A percentile compares a stretch with the other conserved stretches of the same genome.
Evolutionary conservation across 2,329 filamentous ascomycete genomes (phyloP).

Genomic region (Cladosporium sp.): DNA sequence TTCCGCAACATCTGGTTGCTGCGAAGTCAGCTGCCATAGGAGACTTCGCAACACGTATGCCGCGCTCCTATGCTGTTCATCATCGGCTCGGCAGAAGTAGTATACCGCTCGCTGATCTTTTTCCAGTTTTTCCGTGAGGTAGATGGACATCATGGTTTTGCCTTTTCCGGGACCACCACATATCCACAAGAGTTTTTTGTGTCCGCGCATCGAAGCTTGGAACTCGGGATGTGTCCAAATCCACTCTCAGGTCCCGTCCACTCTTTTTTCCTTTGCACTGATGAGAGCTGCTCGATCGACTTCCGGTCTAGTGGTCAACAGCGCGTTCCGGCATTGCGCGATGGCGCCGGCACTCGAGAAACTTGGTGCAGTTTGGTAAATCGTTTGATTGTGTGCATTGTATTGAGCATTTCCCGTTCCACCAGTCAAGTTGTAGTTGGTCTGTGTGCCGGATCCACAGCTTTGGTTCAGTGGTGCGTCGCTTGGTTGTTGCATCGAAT

Average conservation of each 20-base stretch:
- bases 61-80: constrained; percentile 26
- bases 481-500: no score
- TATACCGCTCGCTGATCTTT: constrained; percentile 6
- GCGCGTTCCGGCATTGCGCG: neutral
- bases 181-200: constrained; percentile 22
- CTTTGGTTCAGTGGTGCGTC: no score
- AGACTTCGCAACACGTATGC: constrained; percentile 24
- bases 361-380: no score
- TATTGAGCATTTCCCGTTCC: no score
- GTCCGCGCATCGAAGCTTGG: constrained; percentile 16
- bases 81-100: constrained; percentile 26
- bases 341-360: no score
- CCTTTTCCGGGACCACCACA: constrained; percentile 28
- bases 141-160: constrained; percentile 32
- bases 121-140: constrained; percentile 23
- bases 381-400: no score
- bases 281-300: constrained; percentile 19
- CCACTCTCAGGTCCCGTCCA: constrained; percentile 28
- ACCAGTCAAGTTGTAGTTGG: no score
- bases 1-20: constrained; percentile 16
- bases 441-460: no score
- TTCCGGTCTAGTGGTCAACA: constrained; percentile 8
- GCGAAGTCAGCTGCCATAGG: constrained; percentile 22
- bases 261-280: constrained; percentile 15
- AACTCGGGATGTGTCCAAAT: constrained; percentile 18